These are phyloP conservation scores for Schoenoplectus tabernaemontani DNA, from an alignment of 202 grass and related monocot genomes.

Conservation along the genomic window DNA sequence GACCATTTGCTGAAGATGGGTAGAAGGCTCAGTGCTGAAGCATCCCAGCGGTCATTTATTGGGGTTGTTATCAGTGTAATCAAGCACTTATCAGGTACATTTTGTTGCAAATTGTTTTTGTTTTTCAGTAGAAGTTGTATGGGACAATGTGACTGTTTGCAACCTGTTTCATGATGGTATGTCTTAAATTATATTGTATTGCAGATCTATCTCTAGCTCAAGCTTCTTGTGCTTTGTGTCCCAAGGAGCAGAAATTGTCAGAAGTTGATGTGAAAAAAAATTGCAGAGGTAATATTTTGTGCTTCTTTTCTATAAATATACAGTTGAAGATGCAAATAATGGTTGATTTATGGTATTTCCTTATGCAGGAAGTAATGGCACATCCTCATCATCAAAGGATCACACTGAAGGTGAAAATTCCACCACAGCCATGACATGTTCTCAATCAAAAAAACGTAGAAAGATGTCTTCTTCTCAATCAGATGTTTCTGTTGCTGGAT, in stretches of 20 bases:
- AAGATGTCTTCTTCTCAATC: constrained; percentile 40
- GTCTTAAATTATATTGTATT: constrained; percentile 24
- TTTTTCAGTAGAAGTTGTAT: neutral
- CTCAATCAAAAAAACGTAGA: constrained; percentile 34
- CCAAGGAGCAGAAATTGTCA: constrained; percentile 35
- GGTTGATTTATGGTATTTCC: constrained; percentile 19
- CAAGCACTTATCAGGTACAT: constrained; percentile 87
- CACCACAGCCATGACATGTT: constrained; percentile 25
- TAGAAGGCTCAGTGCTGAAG: constrained; percentile 45
- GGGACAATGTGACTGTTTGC: neutral
- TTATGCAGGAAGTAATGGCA: constrained; percentile 30
- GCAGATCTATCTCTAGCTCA: constrained; percentile 75
- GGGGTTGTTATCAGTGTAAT: constrained; percentile 53
- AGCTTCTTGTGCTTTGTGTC: constrained; percentile 28
- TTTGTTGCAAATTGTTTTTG: constrained; percentile 11
- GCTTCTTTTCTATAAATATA: neutral
- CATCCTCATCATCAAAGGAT: constrained; percentile 33
- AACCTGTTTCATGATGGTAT: neutral
- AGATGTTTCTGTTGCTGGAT: constrained; percentile 39
- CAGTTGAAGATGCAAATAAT: constrained; percentile 18
- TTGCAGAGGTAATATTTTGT: constrained; percentile 44
- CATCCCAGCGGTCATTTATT: constrained; percentile 59
- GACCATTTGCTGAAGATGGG: constrained; percentile 62
- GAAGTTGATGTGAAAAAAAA: constrained; percentile 26
- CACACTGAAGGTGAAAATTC: constrained; percentile 33